phyloP scores from a whole-genome alignment of 2,329 filamentous ascomycete genomes.

The Daldinia sp. region DNA sequence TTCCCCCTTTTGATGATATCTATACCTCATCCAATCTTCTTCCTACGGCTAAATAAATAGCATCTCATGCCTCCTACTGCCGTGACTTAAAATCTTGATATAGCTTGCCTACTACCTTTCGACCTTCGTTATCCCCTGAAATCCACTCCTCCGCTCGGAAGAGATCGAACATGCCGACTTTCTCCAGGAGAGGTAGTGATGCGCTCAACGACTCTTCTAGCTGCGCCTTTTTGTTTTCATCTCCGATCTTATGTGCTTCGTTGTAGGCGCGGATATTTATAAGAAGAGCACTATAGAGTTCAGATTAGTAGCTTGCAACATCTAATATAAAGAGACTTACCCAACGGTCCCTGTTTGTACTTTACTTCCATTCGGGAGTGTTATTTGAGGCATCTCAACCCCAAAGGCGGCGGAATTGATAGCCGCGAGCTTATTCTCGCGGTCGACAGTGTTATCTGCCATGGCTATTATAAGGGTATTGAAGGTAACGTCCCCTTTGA shows the following conservation, averaged over 20 bases:
- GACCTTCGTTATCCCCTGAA: slow-evolving; percentile 38
- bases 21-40: slow-evolving; percentile 2
- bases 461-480: slow-evolving; percentile 11
- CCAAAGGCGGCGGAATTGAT: slow-evolving; percentile 42
- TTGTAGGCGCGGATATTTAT: slow-evolving; percentile 43
- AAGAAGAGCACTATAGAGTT: slow-evolving; percentile 36
- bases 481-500: background rate
- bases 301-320: background rate
- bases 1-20: slow-evolving; percentile 22
- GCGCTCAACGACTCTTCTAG: slow-evolving; percentile 37
- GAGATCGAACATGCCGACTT: slow-evolving; percentile 42
- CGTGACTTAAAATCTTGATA: slow-evolving; percentile 37
- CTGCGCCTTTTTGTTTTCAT: slow-evolving; percentile 28
- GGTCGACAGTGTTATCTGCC: slow-evolving; percentile 12
- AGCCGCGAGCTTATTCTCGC: slow-evolving; percentile 33
- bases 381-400: slow-evolving; percentile 42
- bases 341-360: slow-evolving; percentile 45
- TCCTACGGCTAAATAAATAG: background rate
- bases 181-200: slow-evolving; percentile 39
- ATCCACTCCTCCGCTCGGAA: slow-evolving; percentile 43
- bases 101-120: slow-evolving; percentile 38
- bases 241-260: slow-evolving; percentile 34
- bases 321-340: slow-evolving; percentile 22
- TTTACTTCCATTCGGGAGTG: slow-evolving; percentile 41
- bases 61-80: slow-evolving; percentile 4